Percentiles rank a stretch among this genome's conserved stretches.
Conservation (phyloP, 2,329 filamentous ascomycete species). For the Fusarium oxysporum region DNA sequence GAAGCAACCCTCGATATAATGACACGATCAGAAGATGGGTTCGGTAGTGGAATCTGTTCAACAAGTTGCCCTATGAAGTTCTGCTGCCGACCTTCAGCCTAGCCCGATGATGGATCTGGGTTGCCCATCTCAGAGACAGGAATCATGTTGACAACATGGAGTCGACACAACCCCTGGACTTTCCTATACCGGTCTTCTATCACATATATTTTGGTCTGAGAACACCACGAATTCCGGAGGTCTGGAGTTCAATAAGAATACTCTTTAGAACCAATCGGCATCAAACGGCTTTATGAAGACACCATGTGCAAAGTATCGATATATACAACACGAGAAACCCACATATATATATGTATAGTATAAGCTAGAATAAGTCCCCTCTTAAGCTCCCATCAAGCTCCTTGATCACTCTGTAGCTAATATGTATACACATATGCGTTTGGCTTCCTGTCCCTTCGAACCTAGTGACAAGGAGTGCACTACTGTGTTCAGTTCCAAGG, state of each 20-base stretch:
- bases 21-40: too few relatives aligned
- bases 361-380: background rate
- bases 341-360: background rate
- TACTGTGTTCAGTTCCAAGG: background rate
- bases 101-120: too few relatives aligned
- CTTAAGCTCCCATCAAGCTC: background rate
- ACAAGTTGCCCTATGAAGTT: too few relatives aligned
- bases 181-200: background rate
- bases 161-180: too few relatives aligned
- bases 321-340: background rate
- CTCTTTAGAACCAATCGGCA: background rate
- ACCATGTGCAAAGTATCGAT: background rate
- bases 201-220: background rate
- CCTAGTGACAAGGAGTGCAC: background rate
- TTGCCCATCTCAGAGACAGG: too few relatives aligned
- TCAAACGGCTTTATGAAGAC: background rate
- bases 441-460: background rate
- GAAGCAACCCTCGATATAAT: background rate
- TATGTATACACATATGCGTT: background rate
- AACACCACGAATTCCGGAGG: background rate
- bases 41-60: too few relatives aligned
- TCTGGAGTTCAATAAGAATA: background rate
- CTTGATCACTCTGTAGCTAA: background rate
- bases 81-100: too few relatives aligned
- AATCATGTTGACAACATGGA: too few relatives aligned